A percentile compares a stretch with the other conserved stretches of the same genome.
Evolutionary conservation across 2,329 filamentous ascomycete genomes (phyloP).

Genomic region (Alternaria longipes): DNA sequence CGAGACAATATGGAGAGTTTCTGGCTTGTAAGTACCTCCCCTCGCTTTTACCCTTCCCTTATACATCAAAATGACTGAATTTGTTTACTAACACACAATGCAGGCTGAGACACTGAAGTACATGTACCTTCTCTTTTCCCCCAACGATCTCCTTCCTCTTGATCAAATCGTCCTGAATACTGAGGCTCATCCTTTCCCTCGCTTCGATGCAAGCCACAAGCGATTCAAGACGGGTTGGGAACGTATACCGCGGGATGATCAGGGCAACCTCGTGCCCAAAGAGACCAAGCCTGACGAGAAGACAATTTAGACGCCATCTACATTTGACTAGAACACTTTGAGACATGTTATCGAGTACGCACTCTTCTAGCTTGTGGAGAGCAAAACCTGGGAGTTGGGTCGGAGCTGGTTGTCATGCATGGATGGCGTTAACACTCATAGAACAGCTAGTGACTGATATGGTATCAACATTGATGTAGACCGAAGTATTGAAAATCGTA

Average conservation of each 20-base stretch:
- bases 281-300: slow-evolving; percentile 17
- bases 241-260: slow-evolving; percentile 66
- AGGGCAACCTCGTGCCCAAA: slow-evolving; percentile 39
- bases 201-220: slow-evolving; percentile 78
- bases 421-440: neutral
- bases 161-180: slow-evolving; percentile 94
- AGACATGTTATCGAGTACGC: neutral
- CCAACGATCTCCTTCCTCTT: slow-evolving; percentile 81
- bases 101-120: slow-evolving; percentile 97
- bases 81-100: neutral
- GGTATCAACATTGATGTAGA: neutral
- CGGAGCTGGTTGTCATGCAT: neutral
- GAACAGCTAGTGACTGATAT: neutral
- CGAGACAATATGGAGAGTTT: slow-evolving; percentile 99
- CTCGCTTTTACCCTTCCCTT: neutral
- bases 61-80: neutral
- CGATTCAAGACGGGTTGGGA: slow-evolving; percentile 84
- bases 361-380: neutral
- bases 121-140: slow-evolving; percentile 92
- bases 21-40: slow-evolving; percentile 76
- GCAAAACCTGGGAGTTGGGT: neutral
- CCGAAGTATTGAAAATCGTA: neutral
- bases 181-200: slow-evolving; percentile 88
- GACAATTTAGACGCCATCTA: neutral
- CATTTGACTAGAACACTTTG: neutral